Evolutionary conservation across 1,284 basidiomycete genomes (phyloP).

Genomic region (Coniferiporia sulphurascens): DNA sequence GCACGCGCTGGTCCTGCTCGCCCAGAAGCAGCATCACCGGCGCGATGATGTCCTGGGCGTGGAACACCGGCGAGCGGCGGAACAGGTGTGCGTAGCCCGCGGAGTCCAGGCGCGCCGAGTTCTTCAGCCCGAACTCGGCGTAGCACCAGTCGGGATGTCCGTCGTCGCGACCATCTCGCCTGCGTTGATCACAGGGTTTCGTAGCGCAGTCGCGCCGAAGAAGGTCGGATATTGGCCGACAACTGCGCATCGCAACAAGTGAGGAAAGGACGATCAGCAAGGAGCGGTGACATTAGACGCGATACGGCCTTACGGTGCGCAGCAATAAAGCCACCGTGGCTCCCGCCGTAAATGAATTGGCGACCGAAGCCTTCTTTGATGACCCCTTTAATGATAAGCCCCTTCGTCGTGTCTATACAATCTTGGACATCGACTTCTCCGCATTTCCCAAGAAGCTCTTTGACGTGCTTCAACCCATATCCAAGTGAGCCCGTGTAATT

Average conservation of each 20-base stretch:
- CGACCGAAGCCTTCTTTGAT: slow-evolving; percentile 43
- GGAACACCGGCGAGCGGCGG: slow-evolving; percentile 51
- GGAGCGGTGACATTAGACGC: not conserved
- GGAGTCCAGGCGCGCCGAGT: slow-evolving; percentile 22
- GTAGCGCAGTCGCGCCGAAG: slow-evolving; percentile 57
- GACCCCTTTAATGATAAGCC: slow-evolving; percentile 45
- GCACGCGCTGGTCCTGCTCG: slow-evolving; percentile 55
- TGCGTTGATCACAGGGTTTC: slow-evolving; percentile 66
- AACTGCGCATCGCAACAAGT: slow-evolving; percentile 34
- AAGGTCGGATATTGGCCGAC: slow-evolving; percentile 55
- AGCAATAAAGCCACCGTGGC: slow-evolving; percentile 68
- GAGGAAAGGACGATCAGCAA: too few relatives aligned
- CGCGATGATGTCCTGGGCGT: slow-evolving; percentile 46
- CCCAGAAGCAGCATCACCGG: slow-evolving; percentile 62
- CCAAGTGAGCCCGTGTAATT: slow-evolving; percentile 74
- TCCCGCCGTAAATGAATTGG: slow-evolving; percentile 59
- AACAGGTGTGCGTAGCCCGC: slow-evolving; percentile 42
- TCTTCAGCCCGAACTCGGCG: slow-evolving; percentile 47
- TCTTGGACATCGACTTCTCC: slow-evolving; percentile 66
- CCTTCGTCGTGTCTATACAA: slow-evolving; percentile 48
- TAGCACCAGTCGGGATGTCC: slow-evolving; percentile 77
- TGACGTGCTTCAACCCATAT: slow-evolving; percentile 44
- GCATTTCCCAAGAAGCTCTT: slow-evolving; percentile 48
- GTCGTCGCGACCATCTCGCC: slow-evolving; percentile 46
- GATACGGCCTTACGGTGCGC: slow-evolving; percentile 46